These are phyloP conservation scores for Leccinum ochraceum DNA, from an alignment of 768 basidiomycete species.

Conservation along the genomic window DNA sequence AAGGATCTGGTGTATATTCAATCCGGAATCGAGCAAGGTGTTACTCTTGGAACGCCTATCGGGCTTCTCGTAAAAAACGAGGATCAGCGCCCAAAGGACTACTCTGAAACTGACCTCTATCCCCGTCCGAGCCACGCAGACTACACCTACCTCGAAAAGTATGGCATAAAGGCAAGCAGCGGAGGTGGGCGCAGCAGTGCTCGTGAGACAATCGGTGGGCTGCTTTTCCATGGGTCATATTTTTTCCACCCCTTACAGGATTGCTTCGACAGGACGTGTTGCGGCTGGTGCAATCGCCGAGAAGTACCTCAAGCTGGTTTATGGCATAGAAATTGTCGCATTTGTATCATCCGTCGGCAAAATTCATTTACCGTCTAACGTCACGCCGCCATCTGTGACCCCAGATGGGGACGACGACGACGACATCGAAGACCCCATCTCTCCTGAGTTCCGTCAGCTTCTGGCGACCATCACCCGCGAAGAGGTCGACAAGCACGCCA, in stretches of 20 bases:
- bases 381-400: slow-evolving; percentile 42
- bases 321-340: slow-evolving; percentile 93
- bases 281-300: slow-evolving; percentile 99
- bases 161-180: slow-evolving; percentile 95
- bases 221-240: slow-evolving; percentile 4
- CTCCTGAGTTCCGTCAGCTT: slow-evolving; percentile 80
- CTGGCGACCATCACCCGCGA: slow-evolving; percentile 80
- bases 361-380: slow-evolving; percentile 68
- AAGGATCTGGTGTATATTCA: slow-evolving; percentile 93
- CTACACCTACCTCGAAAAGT: slow-evolving; percentile 97
- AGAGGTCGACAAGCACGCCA: slow-evolving; percentile 83
- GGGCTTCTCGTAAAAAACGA: slow-evolving; percentile 96
- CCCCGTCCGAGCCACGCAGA: slow-evolving; percentile 98
- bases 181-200: slow-evolving; percentile 96
- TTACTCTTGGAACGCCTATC: slow-evolving; percentile 97
- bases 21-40: slow-evolving; percentile 90
- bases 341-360: slow-evolving; percentile 98
- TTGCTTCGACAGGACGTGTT: slow-evolving; percentile 67
- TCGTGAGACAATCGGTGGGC: slow-evolving; percentile 90
- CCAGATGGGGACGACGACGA: slow-evolving; percentile 55
- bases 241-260: slow-evolving; percentile 5
- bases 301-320: slow-evolving; percentile 84
- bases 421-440: slow-evolving; percentile 70
- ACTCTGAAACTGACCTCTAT: slow-evolving; percentile 96
- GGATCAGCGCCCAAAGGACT: slow-evolving; percentile 97